Percentiles rank a stretch among this genome's conserved stretches.
phyloP scores from a whole-genome alignment of 371 early-diverging fungal species.

The Syncephalastrum sp. region DNA sequence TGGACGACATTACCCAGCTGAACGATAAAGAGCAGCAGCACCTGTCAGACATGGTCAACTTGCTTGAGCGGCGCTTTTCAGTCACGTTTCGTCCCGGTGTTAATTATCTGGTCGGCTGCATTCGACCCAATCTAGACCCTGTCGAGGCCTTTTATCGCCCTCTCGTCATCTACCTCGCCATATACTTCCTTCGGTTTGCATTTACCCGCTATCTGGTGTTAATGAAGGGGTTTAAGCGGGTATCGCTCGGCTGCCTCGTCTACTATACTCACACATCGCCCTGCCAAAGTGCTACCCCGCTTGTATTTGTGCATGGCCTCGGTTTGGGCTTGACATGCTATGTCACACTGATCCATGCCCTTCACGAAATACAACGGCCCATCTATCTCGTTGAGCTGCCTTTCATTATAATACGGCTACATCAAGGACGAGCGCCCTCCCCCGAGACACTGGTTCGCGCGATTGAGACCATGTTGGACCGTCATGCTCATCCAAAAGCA shows the following conservation, averaged over 20 bases:
- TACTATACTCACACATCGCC: conserved; percentile 30
- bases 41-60: conserved; percentile 44
- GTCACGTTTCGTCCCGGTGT: conserved; percentile 50
- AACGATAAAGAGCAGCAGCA: conserved; percentile 38
- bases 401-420: conserved; percentile 62
- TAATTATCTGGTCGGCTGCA: conserved; percentile 51
- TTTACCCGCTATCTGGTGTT: too few relatives aligned
- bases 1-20: conserved; percentile 30
- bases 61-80: conserved; percentile 38
- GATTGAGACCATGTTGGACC: conserved; percentile 50
- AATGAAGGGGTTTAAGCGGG: conserved; percentile 17
- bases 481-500: conserved; percentile 52
- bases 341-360: conserved; percentile 49
- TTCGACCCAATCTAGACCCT: conserved; percentile 61
- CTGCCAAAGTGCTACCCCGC: conserved; percentile 33
- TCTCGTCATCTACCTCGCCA: conserved; percentile 48
- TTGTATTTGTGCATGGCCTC: conserved; percentile 72
- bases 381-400: conserved; percentile 69
- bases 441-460: conserved; percentile 56
- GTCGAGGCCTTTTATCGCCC: conserved; percentile 64
- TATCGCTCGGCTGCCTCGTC: conserved; percentile 20
- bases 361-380: conserved; percentile 43
- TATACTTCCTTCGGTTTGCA: conserved; percentile 23
- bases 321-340: conserved; percentile 62
- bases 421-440: conserved; percentile 28